A percentile compares a stretch with the other conserved stretches of the same genome.
Evolutionary conservation across 1,284 basidiomycete genomes (phyloP).

Genomic region (Ceratobasidium theobromae): DNA sequence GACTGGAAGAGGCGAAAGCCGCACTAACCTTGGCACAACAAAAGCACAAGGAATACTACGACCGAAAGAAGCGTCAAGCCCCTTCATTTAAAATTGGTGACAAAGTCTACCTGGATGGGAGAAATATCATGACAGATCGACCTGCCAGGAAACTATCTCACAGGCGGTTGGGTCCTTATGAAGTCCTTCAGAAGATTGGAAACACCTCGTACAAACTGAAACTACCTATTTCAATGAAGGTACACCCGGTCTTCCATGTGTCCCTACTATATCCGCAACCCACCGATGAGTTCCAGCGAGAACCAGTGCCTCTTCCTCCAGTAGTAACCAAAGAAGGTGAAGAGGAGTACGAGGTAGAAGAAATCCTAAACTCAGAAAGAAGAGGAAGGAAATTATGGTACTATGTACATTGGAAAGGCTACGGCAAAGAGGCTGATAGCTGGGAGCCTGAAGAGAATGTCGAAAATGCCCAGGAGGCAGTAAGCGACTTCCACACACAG

Average conservation of each 20-base stretch:
- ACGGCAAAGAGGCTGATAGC: background rate
- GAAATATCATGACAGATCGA: slow-evolving; percentile 37
- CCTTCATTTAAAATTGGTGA: background rate
- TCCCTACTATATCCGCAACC: background rate
- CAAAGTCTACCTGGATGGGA: slow-evolving; percentile 36
- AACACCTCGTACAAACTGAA: slow-evolving; percentile 35
- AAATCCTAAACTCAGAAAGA: slow-evolving; percentile 29
- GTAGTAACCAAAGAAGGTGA: slow-evolving; percentile 29
- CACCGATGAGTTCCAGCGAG: background rate
- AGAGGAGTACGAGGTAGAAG: slow-evolving; percentile 35
- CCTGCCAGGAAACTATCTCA: slow-evolving; percentile 39
- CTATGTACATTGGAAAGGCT: background rate
- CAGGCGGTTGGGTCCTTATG: slow-evolving; percentile 38
- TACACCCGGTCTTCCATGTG: background rate
- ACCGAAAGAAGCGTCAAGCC: background rate
- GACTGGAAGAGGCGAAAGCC: background rate
- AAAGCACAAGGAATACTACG: background rate
- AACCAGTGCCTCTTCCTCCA: background rate
- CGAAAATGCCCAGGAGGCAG: background rate
- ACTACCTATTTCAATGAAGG: background rate
- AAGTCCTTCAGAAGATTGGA: slow-evolving; percentile 33
- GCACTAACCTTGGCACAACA: background rate
- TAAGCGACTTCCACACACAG: too few relatives aligned
- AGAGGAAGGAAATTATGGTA: background rate
- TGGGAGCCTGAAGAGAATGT: background rate